Evolutionary conservation across 495 filamentous ascomycete species (phyloP), one percentile per base, ranked within the genome.

Genomic region (Talaromyces thailandensis): DNA sequence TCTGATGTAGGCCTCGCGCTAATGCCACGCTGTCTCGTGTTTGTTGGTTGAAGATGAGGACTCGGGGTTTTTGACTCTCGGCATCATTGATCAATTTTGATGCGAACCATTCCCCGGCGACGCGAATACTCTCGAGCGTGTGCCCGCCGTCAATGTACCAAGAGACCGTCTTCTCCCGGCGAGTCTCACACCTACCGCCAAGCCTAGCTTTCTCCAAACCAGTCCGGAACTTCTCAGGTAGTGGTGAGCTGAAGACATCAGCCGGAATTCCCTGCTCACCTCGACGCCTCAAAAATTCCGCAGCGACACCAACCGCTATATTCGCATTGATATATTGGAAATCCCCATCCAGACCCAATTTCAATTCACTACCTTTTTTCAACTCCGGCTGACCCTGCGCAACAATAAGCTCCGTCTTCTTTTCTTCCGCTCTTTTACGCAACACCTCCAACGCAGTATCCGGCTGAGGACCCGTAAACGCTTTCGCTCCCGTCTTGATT

Each of bases 121-220:
- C 79, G 62, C 86, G 82, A 56, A 98, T 86, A 68, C 91, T 96
- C 66, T 97, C 93, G 18, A 88, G 79, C 0, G 93, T 98, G 69
- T 98, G 94, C 0, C 91, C 93, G 6, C 93, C 90, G 70, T 97
- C 94, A 29, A 98, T 85, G 69, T 90, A 89, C 94, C 93, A 97
- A 23, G 81, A 75, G 0, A 96, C 78, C n/a, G 81, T 76, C 28
- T 76, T 78, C 61, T 92, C 89, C 4, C 71, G 69, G 51, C 87
- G 86, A 48, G 85, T 86, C 64, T 98, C 92, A 70, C 91, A 98
- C 48, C 94, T 82, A 12, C 94, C 94, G 4, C 88, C 81, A 78
- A 92, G 88, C 11, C 84, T 81, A 7, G 91, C 87, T 65, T 84
- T 72, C 68, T 93, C 85, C 1, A 98, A 76, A 0, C 94, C 94